phyloP scores from a whole-genome alignment of 257 asterid genomes.

The Nicotiana undulata region DNA sequence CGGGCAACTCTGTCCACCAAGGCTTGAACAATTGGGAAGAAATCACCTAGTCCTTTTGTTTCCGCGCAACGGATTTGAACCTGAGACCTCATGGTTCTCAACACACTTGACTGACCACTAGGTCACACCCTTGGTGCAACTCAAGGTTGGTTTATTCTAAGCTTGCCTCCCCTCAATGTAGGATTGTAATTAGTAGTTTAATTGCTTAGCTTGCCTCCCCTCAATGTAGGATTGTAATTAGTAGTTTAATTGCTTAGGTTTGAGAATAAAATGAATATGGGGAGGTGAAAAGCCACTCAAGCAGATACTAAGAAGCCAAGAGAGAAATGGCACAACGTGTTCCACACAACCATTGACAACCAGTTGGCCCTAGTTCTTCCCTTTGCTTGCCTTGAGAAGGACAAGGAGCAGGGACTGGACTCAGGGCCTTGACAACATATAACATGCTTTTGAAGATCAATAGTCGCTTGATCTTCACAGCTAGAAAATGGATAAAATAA shows the following conservation, averaged over 20 bases:
- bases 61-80: too few relatives aligned
- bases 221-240: too few relatives aligned
- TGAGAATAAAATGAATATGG: not conserved
- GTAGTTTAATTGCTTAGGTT: not conserved
- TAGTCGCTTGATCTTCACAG: too few relatives aligned
- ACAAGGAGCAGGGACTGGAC: not conserved
- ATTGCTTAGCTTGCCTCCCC: not conserved
- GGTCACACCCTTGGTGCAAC: too few relatives aligned
- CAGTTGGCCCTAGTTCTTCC: not conserved
- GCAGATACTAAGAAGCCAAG: not conserved
- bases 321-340: not conserved
- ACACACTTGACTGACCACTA: too few relatives aligned
- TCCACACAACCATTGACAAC: not conserved
- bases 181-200: not conserved
- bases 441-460: too few relatives aligned
- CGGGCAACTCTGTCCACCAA: too few relatives aligned
- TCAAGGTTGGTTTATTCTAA: not conserved
- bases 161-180: not conserved
- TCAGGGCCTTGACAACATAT: not conserved
- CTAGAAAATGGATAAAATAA: too few relatives aligned
- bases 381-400: not conserved
- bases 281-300: not conserved
- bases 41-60: too few relatives aligned
- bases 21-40: too few relatives aligned
- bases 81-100: too few relatives aligned